Conservation (phyloP, 371 early-diverging fungal species). For the Chytridium lagenaria region DNA sequence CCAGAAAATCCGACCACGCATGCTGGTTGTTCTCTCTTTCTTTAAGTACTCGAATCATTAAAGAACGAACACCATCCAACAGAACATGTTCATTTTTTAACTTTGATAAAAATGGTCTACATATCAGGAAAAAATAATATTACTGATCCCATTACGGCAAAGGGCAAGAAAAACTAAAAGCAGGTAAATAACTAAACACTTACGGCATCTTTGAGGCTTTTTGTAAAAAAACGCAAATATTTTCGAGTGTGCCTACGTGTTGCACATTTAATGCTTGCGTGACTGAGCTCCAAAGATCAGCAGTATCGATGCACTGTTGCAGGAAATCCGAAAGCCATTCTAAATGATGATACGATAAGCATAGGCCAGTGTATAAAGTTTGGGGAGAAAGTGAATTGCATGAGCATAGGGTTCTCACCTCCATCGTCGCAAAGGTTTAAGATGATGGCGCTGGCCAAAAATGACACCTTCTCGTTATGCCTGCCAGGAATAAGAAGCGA, state of each 20-base stretch:
- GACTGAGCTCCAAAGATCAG: conserved; percentile 13
- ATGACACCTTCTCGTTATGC: neutral
- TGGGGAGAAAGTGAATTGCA: neutral
- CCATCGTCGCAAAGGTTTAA: conserved; percentile 31
- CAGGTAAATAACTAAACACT: neutral
- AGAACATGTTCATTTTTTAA: neutral
- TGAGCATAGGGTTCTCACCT: conserved; percentile 4
- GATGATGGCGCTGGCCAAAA: conserved; percentile 24
- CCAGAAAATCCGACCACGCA: conserved; percentile 10
- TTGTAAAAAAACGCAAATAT: conserved; percentile 6
- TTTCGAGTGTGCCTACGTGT: neutral
- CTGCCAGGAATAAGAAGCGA: neutral
- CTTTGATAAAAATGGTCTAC: neutral
- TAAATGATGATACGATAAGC: neutral
- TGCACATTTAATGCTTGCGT: neutral
- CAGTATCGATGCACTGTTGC: conserved; percentile 22
- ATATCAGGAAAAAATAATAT: neutral
- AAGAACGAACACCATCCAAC: neutral
- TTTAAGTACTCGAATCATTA: neutral
- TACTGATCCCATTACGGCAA: neutral
- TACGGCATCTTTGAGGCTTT: conserved; percentile 1
- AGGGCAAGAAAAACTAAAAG: neutral
- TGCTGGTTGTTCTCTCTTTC: neutral
- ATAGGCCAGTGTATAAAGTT: neutral
- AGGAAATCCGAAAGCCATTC: conserved; percentile 32